Evolutionary conservation across 2,329 filamentous ascomycete genomes (phyloP), one percentile per base, ranked within the genome.

Genomic region (Diaporthe helianthi): DNA sequence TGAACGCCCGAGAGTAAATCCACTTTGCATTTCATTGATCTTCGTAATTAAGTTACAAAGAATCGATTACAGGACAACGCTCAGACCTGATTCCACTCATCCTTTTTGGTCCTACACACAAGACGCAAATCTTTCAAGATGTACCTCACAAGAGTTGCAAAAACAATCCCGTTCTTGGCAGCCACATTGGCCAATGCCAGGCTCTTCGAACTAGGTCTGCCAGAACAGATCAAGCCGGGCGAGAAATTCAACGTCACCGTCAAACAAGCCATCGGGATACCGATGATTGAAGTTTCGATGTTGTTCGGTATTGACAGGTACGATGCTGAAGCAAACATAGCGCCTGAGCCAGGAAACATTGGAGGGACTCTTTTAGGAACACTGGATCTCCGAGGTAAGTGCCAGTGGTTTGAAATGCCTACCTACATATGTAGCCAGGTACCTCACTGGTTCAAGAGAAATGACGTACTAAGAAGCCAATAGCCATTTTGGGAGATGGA

Each of bases 221-320:
- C 54, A 10, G 54, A 41, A 33, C 7, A 58, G 17, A 58, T 58
- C 22, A 58, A 29, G 24, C 54, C 54, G 13, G 54, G 54, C 24
- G 54, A 58, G 0, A 58, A 29, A 4, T 41, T 58, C 36, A 58
- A 58, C 22, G n/a, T 58, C 36, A 58, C 54, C 4, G 36, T 58
- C 6, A 13, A 58, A n/a, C 54, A 58, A 9, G 36, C 54, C 22
- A n/a, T 58, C 17, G 36, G 36, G 5, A 58, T 58, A 19, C 54
- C 54, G 3, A 58, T 58, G 54, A 17, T 58, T 6, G 54, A 58
- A n/a, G 54, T 26, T 1, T 58, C 54, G 13, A 58, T 58, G 54
- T 8, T 26, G 54, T 58, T 58, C 26, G 54, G 36, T 3, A 58
- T 58, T 24, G 54, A 58, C 24, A 58, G 54, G 29, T 58, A 58